phyloP scores from a whole-genome alignment of 2,329 filamentous ascomycete genomes.

The Botryosphaeria dothidea region DNA sequence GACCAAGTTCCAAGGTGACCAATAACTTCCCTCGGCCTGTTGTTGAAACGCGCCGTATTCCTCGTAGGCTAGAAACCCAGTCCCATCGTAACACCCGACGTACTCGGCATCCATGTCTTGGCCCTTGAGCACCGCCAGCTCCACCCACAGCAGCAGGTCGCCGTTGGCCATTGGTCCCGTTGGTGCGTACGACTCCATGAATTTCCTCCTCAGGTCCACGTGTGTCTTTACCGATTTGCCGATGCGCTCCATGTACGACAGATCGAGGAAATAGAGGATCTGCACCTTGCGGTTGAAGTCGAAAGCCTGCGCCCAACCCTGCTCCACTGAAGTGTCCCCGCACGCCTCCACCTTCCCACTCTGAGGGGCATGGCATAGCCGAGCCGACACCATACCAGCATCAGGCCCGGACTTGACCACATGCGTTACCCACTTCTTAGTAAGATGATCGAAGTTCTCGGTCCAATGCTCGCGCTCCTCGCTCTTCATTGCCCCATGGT shows the following conservation, averaged over 20 bases:
- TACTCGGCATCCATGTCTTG: slow-evolving; percentile 2
- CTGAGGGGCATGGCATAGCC: background rate
- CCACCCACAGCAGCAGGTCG: background rate
- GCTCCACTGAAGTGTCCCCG: background rate
- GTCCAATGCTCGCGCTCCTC: background rate
- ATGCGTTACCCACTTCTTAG: background rate
- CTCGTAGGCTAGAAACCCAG: background rate
- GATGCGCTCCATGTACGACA: background rate
- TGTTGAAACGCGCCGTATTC: background rate
- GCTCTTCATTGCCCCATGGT: background rate
- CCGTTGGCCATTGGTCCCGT: background rate
- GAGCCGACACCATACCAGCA: background rate
- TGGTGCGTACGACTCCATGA: background rate
- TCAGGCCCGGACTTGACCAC: background rate
- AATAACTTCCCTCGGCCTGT: background rate
- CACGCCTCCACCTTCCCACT: background rate
- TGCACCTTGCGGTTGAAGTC: background rate
- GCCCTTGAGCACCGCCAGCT: background rate
- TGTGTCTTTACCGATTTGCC: background rate
- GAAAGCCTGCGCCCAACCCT: background rate
- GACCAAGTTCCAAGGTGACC: background rate
- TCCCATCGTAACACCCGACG: background rate
- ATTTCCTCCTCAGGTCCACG: background rate
- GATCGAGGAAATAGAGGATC: background rate
- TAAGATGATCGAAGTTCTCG: background rate